Evolutionary conservation across 2,329 filamentous ascomycete species (phyloP), one percentile per base, ranked within the genome.

Genomic region (Waltergamsia citrina): DNA sequence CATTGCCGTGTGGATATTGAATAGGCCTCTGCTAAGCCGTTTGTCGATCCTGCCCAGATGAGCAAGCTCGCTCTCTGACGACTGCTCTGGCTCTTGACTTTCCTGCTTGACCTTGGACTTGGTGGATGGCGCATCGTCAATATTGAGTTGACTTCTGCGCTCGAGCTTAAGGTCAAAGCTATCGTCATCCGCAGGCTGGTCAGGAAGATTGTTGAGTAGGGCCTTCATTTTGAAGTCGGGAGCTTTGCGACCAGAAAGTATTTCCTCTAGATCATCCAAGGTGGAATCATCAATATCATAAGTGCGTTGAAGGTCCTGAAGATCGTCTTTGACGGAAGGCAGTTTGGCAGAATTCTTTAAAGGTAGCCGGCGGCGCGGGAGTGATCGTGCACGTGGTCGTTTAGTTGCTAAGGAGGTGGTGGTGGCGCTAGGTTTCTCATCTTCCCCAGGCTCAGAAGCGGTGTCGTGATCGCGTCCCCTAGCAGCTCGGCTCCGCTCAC

Each of bases 261-360:
- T 53, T 19, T 69, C 65, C 37, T 69, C 69, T 20, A 76, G 56
- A 39, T 76, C 69, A 31, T 77, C 72, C n/a, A 75, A 50, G 1
- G 71, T 76, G 2, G 69, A 73, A 43, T 77, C 73, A 14, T 77
- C 71, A 18, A 75, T 65, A 34, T 74, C 62, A 43, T 74, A 64
- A 29, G 53, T 56, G 12, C 60, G 60, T 40, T 71, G 62, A 29
- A 78, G 67, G 33, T 70, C 63, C 19, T 63, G 54, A 19, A 77
- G 52, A 42, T 78, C 73, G 37, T 74, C 71, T 35, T 61, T 68
- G 34, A 71, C 72, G 3, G 66, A 71, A 3, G 69, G 64, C 4
- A 62, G 69, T 37, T 60, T 67, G 34, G 66, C 66, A 4, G 71
- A 67, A 52, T 77, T 77, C 40, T 61, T 58, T 23, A 74, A 48